Percentiles rank a stretch among this genome's conserved stretches.
Evolutionary conservation across 176 grass and related monocot genomes (phyloP).

Genomic region (Carex scoparia): DNA sequence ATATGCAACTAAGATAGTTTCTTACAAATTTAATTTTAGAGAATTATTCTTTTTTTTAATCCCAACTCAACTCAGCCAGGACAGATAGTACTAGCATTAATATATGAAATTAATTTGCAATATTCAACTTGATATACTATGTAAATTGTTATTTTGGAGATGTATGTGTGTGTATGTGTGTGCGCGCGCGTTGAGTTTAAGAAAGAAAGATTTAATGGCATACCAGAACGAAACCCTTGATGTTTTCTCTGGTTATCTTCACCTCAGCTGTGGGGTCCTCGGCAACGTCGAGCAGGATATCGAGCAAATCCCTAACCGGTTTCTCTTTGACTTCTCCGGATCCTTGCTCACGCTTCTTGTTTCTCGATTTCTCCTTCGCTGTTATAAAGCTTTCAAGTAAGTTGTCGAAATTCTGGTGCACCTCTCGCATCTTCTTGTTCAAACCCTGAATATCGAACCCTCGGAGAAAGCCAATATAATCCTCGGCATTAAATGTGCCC

Average conservation of each 20-base stretch:
- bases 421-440: conserved; percentile 27
- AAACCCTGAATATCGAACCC: conserved; percentile 68
- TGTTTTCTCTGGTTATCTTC: conserved; percentile 54
- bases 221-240: conserved; percentile 75
- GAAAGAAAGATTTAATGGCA: not conserved
- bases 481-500: conserved; percentile 48
- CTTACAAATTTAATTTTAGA: too few relatives aligned
- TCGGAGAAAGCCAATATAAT: conserved; percentile 49
- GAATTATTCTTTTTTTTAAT: too few relatives aligned
- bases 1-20: too few relatives aligned
- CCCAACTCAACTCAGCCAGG: too few relatives aligned
- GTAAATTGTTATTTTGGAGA: too few relatives aligned
- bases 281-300: conserved; percentile 60
- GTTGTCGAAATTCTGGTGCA: conserved; percentile 48
- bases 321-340: not conserved
- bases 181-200: not conserved
- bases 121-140: too few relatives aligned
- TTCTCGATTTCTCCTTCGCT: conserved; percentile 39
- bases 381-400: conserved; percentile 53
- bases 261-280: conserved; percentile 40
- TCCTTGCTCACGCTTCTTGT: not conserved
- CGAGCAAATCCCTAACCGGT: conserved; percentile 46
- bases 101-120: too few relatives aligned
- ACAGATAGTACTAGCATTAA: too few relatives aligned
- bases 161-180: not conserved